Conservation (phyloP, 2,329 filamentous ascomycete genomes). For the Colletotrichum godetiae region DNA sequence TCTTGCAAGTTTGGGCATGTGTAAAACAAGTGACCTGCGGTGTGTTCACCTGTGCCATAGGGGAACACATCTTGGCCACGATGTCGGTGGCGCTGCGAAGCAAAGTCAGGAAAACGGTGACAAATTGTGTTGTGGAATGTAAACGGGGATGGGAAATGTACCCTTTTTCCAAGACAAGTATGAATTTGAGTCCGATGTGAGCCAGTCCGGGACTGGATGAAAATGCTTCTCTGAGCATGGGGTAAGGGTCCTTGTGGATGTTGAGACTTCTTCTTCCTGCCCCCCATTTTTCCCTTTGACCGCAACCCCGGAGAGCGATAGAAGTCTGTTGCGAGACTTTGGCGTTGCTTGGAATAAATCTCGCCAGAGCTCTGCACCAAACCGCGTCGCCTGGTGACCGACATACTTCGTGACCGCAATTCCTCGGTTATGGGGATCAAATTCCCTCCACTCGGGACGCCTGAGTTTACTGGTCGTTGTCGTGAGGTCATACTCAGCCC, state of each 20-base stretch:
- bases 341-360: not conserved
- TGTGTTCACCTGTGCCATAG: too few species aligned
- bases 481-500: too few species aligned
- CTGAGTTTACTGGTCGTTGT: too few species aligned
- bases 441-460: too few species aligned
- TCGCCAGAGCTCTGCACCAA: not conserved
- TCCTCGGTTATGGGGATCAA: too few species aligned
- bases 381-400: too few species aligned
- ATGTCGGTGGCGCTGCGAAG: not conserved
- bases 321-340: not conserved
- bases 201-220: conserved; percentile 2
- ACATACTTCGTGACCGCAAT: too few species aligned
- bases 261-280: not conserved
- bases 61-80: too few species aligned
- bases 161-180: not conserved
- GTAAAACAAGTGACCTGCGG: too few species aligned
- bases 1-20: too few species aligned
- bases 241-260: not conserved
- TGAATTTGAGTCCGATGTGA: not conserved
- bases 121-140: too few species aligned
- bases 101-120: not conserved
- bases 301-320: not conserved
- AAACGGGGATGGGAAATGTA: not conserved
- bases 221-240: conserved; percentile 2
- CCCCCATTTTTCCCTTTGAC: not conserved